phyloP scores from a whole-genome alignment of 2,329 filamentous ascomycete genomes.

The Lasiodiplodia sp. region DNA sequence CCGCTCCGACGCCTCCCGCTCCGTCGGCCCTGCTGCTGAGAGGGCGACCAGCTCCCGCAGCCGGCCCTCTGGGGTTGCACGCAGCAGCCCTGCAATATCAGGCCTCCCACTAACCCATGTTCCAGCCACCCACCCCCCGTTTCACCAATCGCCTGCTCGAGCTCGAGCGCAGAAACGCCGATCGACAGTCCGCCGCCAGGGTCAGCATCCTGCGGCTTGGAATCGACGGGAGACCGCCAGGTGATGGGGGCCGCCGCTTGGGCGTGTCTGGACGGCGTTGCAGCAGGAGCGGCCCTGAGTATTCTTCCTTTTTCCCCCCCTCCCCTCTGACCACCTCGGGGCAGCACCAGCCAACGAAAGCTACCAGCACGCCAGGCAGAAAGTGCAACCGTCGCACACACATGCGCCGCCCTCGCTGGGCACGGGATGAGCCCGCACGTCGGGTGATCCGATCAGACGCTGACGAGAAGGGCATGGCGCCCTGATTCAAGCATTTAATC shows the following conservation, averaged over 20 bases:
- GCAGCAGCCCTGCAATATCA: constrained; percentile 29
- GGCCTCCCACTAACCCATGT: constrained; percentile 30
- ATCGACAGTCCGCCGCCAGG: constrained; percentile 29
- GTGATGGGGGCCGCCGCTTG: constrained; percentile 7
- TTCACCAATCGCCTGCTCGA: constrained; percentile 31
- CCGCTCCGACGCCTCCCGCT: constrained; percentile 18
- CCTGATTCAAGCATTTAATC: constrained; percentile 28
- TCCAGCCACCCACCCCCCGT: constrained; percentile 30
- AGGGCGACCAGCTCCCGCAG: constrained; percentile 1
- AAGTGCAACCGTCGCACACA: constrained; percentile 22
- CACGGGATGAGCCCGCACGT: constrained; percentile 3
- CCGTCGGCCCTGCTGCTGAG: constrained; percentile 22
- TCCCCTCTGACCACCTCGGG: constrained; percentile 10
- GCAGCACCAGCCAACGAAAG: constrained; percentile 1
- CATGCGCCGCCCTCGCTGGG: neutral
- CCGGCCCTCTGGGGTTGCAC: constrained; percentile 27
- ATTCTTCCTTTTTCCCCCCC: constrained; percentile 3
- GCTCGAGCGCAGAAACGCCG: constrained; percentile 30
- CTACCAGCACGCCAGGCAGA: constrained; percentile 7
- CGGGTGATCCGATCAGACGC: constrained; percentile 21
- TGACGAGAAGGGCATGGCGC: constrained; percentile 1
- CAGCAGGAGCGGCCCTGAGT: constrained; percentile 8
- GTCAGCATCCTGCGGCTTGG: constrained; percentile 27
- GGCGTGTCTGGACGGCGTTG: constrained; percentile 2
- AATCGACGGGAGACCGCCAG: constrained; percentile 26